phyloP scores from a whole-genome alignment of 225 moss, liverwort and hornwort genomes.

The Straminergon stramineum region DNA sequence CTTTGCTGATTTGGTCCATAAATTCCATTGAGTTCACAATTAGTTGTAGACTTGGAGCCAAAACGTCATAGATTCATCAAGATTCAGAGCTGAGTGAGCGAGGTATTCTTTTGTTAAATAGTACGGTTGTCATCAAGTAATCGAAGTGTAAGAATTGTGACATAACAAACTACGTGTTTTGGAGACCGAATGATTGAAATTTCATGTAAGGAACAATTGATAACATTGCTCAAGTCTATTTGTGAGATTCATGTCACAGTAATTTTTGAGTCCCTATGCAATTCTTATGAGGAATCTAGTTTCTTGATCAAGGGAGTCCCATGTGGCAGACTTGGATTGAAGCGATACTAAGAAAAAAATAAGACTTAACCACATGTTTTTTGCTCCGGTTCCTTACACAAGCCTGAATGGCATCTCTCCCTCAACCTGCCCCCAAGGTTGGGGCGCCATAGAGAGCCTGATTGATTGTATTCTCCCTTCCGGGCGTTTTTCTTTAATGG shows the following conservation, averaged over 20 bases:
- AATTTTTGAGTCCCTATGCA: too few relatives aligned
- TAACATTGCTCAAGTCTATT: background rate
- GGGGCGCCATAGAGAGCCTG: too few relatives aligned
- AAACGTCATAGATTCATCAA: background rate
- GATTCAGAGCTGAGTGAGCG: background rate
- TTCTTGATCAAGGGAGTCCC: background rate
- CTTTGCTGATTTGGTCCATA: background rate
- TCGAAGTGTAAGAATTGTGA: background rate
- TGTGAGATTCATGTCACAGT: background rate
- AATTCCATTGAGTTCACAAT: background rate
- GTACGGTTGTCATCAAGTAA: background rate
- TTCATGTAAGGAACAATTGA: background rate
- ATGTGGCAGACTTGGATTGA: background rate
- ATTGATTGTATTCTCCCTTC: too few relatives aligned
- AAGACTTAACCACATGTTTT: too few relatives aligned
- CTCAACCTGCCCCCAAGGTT: too few relatives aligned
- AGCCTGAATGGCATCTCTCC: too few relatives aligned
- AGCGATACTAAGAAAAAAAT: background rate
- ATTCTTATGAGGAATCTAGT: background rate
- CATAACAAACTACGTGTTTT: too few relatives aligned
- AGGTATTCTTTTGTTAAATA: background rate
- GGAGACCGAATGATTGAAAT: background rate
- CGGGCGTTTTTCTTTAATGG: too few relatives aligned
- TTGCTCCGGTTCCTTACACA: too few relatives aligned
- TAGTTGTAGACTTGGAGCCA: background rate